These are phyloP conservation scores for Themeda triandra DNA, from an alignment of 176 grass and related monocot genomes.

Conservation along the genomic window DNA sequence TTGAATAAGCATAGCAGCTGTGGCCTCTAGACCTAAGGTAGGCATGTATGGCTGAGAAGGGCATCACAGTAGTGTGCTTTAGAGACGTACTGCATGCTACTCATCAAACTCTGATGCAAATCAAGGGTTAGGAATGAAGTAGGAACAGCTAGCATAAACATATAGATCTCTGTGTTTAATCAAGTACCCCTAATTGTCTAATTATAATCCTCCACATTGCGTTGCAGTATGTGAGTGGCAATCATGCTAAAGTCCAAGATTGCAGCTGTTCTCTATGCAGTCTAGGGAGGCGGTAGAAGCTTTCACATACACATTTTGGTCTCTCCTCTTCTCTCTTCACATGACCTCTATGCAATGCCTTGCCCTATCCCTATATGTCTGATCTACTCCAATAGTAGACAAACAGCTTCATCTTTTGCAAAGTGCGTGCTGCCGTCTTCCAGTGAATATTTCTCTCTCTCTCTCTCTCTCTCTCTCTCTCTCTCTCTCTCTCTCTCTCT, in stretches of 20 bases:
- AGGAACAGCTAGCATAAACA: conserved; percentile 37
- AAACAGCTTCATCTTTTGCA: conserved; percentile 47
- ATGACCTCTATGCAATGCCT: conserved; percentile 36
- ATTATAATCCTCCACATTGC: conserved; percentile 19
- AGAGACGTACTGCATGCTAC: background rate
- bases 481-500: no score
- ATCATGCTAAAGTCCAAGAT: conserved; percentile 61
- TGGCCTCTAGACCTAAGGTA: conserved; percentile 27
- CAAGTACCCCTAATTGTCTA: conserved; percentile 46
- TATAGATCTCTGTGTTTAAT: conserved; percentile 45
- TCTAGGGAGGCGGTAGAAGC: conserved; percentile 40
- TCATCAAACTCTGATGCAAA: conserved; percentile 35
- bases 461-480: no score
- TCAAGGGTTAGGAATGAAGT: background rate
- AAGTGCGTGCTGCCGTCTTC: conserved; percentile 32
- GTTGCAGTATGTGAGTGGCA: conserved; percentile 40
- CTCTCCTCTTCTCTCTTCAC: conserved; percentile 34
- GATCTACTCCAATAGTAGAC: conserved; percentile 5
- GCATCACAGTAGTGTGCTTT: background rate
- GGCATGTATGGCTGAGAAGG: conserved; percentile 16
- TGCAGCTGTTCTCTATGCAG: conserved; percentile 45
- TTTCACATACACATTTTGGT: conserved; percentile 24
- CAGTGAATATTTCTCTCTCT: background rate
- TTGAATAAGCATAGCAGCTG: conserved; percentile 26
- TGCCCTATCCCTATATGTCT: conserved; percentile 11